Evolutionary conservation across 208 protist genomes (phyloP).

Genomic region (Tritrichomonas foetus): DNA sequence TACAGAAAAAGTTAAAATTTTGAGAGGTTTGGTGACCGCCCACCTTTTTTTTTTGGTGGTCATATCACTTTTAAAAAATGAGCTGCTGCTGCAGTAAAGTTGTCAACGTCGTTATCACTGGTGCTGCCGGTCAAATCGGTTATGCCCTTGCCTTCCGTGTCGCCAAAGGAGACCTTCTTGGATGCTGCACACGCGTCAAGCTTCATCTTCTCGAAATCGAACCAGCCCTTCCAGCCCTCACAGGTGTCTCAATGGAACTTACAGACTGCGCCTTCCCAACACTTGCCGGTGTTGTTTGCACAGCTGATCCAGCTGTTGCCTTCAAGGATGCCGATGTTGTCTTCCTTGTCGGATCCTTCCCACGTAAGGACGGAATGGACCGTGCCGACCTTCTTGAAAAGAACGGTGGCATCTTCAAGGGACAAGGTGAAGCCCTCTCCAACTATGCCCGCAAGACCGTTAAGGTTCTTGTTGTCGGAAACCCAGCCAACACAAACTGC

Average conservation of each 20-base stretch:
- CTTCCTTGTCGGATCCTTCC: slow-evolving; percentile 71
- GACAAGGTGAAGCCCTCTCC: slow-evolving; percentile 74
- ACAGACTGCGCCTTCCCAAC: slow-evolving; percentile 57
- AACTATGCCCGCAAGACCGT: slow-evolving; percentile 70
- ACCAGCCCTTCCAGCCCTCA: slow-evolving; percentile 55
- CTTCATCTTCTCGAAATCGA: slow-evolving; percentile 77
- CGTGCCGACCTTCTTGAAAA: slow-evolving; percentile 82
- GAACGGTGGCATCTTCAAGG: slow-evolving; percentile 86
- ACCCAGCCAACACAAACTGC: slow-evolving; percentile 93
- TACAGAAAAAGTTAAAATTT: no score
- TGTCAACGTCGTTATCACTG: slow-evolving; percentile 73
- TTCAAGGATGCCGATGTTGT: slow-evolving; percentile 54
- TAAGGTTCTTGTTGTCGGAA: slow-evolving; percentile 66
- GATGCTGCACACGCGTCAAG: slow-evolving; percentile 70
- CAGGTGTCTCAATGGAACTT: slow-evolving; percentile 60
- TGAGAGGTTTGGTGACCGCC: no score
- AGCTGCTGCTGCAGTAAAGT: neutral
- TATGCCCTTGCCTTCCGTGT: slow-evolving; percentile 82
- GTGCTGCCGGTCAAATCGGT: slow-evolving; percentile 88
- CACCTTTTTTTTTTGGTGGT: neutral
- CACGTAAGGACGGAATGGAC: slow-evolving; percentile 80
- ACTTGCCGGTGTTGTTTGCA: neutral
- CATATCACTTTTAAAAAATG: slow-evolving; percentile 32
- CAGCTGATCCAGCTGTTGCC: neutral
- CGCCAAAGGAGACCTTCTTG: slow-evolving; percentile 77